Percentiles rank a stretch among this genome's conserved stretches.
Conservation (phyloP, 2,329 filamentous ascomycete genomes). For the Ophiostoma piceae region DNA sequence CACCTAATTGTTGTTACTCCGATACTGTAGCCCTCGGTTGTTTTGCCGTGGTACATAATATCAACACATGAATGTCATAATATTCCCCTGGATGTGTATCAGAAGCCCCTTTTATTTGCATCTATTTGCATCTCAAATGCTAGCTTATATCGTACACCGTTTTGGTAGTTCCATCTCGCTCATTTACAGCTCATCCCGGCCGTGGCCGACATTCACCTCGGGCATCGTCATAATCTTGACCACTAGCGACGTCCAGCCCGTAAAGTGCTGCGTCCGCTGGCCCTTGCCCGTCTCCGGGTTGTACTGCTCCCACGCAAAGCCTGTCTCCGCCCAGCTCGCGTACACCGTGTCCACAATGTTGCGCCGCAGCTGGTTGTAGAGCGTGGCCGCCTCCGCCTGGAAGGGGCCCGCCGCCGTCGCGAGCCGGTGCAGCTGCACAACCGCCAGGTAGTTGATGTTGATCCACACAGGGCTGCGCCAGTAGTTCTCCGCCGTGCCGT, state of each 20-base stretch:
- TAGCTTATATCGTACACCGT: not conserved
- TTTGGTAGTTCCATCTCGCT: not conserved
- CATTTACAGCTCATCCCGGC: conserved; percentile 45
- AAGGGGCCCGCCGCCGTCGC: conserved; percentile 63
- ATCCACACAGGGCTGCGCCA: conserved; percentile 95
- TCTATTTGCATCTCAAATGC: not conserved
- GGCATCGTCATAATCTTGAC: conserved; percentile 98
- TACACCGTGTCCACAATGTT: conserved; percentile 89
- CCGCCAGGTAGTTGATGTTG: conserved; percentile 86
- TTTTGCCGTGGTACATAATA: too few relatives aligned
- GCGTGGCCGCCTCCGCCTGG: conserved; percentile 58
- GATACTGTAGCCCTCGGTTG: too few relatives aligned
- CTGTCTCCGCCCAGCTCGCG: conserved; percentile 80
- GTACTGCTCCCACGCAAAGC: conserved; percentile 98
- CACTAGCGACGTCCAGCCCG: conserved; percentile 96
- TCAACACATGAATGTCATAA: too few relatives aligned
- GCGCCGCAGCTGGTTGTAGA: conserved; percentile 71
- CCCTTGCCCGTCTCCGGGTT: conserved; percentile 86
- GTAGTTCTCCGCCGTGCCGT: conserved; percentile 92
- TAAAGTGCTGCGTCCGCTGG: conserved; percentile 97
- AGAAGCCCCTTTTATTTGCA: not conserved
- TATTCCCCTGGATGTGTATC: not conserved
- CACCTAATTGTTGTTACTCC: too few relatives aligned
- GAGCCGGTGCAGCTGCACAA: conserved; percentile 71
- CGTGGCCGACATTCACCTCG: conserved; percentile 46